phyloP scores from a whole-genome alignment of 108 stramenopile species.

The Cyclotella cryptica region DNA sequence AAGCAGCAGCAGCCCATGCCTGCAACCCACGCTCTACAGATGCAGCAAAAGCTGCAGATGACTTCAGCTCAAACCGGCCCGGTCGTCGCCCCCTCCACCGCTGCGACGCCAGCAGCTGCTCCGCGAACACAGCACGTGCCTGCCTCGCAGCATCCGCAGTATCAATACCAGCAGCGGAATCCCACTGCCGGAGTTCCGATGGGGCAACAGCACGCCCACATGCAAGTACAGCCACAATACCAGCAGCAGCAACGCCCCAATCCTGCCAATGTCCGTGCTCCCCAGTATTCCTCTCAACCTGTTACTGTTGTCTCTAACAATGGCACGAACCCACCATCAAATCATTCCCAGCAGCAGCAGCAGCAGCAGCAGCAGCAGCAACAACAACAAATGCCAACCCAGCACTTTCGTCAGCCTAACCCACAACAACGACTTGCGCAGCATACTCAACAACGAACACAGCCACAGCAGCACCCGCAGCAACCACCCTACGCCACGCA shows the following conservation, averaged over 20 bases:
- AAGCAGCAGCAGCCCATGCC: constrained; percentile 23
- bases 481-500: not conserved
- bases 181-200: not conserved
- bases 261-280: constrained; percentile 4
- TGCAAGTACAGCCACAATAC: constrained; percentile 1
- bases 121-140: constrained; percentile 5
- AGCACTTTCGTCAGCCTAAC: constrained; percentile 4
- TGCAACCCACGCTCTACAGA: constrained; percentile 6
- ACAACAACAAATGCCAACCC: constrained; percentile 26
- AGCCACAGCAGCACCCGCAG: constrained; percentile 10
- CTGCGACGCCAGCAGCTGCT: not conserved
- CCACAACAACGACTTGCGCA: constrained; percentile 14
- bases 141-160: not conserved
- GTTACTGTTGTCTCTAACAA: constrained; percentile 18
- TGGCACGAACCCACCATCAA: not conserved
- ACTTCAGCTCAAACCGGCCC: not conserved
- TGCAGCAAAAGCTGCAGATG: constrained; percentile 24
- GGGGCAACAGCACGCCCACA: not conserved
- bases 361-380: constrained; percentile 18
- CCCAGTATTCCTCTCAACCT: constrained; percentile 5
- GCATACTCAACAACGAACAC: constrained; percentile 13
- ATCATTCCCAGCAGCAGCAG: constrained; percentile 11
- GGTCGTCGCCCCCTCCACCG: not conserved
- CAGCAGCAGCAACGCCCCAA: constrained; percentile 7
- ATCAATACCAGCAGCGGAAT: constrained; percentile 20